Evolutionary conservation across 1,284 basidiomycete species (phyloP), one percentile per base, ranked within the genome.

Genomic region (Ganoderma lingzhi): DNA sequence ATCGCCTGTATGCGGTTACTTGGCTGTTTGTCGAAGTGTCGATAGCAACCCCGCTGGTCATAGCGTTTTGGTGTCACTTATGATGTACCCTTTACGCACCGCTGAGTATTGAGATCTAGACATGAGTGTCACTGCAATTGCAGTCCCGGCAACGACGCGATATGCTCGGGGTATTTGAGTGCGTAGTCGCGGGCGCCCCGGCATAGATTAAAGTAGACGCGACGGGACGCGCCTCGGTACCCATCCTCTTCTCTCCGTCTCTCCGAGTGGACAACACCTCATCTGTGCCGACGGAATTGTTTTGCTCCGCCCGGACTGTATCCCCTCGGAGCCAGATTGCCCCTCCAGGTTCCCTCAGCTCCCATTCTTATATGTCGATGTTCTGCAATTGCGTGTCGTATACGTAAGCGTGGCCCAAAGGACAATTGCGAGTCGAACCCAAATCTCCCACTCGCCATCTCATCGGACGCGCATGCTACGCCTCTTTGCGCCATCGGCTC

Each of bases 401-500:
- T 63, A 61, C 64, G 58, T 66, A 63, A 65, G 60, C 64, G 58
- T 35, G 39, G 37, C 30, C 48, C 48, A 45, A 59, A 41, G 59
- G 37, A 45, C 56, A 67, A 66, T 60, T 70, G 59, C 59, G 51
- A 65, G 62, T 48, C 45, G 61, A 28, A 55, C 35, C 15, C 39
- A 23, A 63, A 63, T 62, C 61, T 70, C 62, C 63, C 63, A 56
- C 58, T 41, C 37, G 56, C 45, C 48, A 51, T 56, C 30, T 35
- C 53, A 48, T 41, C 41, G 58, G 62, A 64, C 72, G 67, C 70
- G 70, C 63, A 73, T 73, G 72, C 60, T 70, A 55, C 72, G 66
- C 70, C 66, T 71, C 58, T 48, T 66, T 45, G 72, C 67, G 60
- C 69, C 65, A 45, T 42, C 59, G 39, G 56, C 70, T 68, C 68